phyloP scores from a whole-genome alignment of 352 stramenopile species.

The Phytophthora uliginosa region DNA sequence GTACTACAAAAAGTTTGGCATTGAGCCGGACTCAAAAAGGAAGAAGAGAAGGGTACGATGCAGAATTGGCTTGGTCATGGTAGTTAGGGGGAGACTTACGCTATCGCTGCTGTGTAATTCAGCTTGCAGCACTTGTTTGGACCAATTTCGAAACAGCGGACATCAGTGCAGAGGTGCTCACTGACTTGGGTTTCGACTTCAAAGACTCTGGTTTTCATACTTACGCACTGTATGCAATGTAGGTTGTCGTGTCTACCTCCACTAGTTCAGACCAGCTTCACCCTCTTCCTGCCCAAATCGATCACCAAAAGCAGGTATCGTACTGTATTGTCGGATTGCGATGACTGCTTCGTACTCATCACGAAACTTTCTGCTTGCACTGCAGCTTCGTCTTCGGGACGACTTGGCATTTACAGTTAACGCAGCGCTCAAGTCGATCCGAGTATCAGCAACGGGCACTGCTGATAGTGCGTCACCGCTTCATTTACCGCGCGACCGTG shows the following conservation, averaged over 20 bases:
- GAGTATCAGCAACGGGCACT: constrained; percentile 31
- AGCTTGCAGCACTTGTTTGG: constrained; percentile 77
- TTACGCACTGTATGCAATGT: neutral
- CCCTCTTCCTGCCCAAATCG: constrained; percentile 64
- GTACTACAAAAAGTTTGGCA: constrained; percentile 82
- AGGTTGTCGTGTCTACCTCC: constrained; percentile 69
- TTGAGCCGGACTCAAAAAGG: constrained; percentile 58
- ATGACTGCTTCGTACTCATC: neutral
- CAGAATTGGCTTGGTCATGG: neutral
- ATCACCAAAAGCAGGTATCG: constrained; percentile 75
- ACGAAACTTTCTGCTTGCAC: neutral
- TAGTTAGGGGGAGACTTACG: neutral
- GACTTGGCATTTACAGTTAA: constrained; percentile 85
- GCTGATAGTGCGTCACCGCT: neutral
- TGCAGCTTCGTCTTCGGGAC: constrained; percentile 74
- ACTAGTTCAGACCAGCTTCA: constrained; percentile 65
- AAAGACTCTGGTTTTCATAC: neutral
- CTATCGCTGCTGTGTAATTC: neutral
- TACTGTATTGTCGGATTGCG: neutral
- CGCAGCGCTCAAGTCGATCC: constrained; percentile 81
- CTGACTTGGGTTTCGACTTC: neutral
- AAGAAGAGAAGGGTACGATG: constrained; percentile 75
- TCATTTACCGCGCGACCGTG: constrained; percentile 36
- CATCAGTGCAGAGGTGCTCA: constrained; percentile 69
- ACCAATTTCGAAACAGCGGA: constrained; percentile 60